Base-by-base conservation (phyloP, 768 basidiomycete genomes). In the Russula compacta region DNA sequence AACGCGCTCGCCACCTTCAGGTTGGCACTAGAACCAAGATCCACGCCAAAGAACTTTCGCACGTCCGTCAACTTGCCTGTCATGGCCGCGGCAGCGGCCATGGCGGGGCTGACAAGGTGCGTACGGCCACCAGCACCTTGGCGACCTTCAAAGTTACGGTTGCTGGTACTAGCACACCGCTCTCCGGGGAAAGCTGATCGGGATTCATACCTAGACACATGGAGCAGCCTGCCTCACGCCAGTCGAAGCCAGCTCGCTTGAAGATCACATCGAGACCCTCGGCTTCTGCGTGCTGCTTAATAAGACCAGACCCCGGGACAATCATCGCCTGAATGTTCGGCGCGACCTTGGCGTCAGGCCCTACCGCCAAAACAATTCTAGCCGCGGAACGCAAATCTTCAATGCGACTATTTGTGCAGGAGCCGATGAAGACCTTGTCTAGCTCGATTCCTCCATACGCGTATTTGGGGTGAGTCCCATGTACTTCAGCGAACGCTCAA, bases 141-240 rank as follows among this genome's bases (percentile, higher is more conserved):
- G 73, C 83, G 78, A 38, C 83, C 83, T 71, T 85, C 83, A 64
- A 85, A 84, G 75, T 85, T 84, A 64, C 83, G 76, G 75, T 84
- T 84, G 64, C 81, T 82, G 43, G 83, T 85, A 60, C 78, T 80
- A 5, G 83, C 83, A 68, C 83, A 85, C 57, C 83, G 78, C 66
- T 76, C 72, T 17, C 79, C 79, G 83, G 83, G 44, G 74, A 70
- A 60, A 85, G 79, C 72, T 83, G 81, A 70, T 85, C 83, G 29
- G 83, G 82, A 75, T 85, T 85, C 83, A 85, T 85, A 46, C 83
- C 83, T 53, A 85, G 72, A 72, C 83, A 85, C 83, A 85, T 85
- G 32, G 83, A 85, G 72, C 83, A 85, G 38, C 83, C 83, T 15
- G 83, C 83, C 72, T 85, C 83, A 64, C 83, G 74, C 83, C 83